These are phyloP conservation scores for Fremontodendron californicum DNA, from an alignment of 345 rosid genomes.

Conservation along the genomic window DNA sequence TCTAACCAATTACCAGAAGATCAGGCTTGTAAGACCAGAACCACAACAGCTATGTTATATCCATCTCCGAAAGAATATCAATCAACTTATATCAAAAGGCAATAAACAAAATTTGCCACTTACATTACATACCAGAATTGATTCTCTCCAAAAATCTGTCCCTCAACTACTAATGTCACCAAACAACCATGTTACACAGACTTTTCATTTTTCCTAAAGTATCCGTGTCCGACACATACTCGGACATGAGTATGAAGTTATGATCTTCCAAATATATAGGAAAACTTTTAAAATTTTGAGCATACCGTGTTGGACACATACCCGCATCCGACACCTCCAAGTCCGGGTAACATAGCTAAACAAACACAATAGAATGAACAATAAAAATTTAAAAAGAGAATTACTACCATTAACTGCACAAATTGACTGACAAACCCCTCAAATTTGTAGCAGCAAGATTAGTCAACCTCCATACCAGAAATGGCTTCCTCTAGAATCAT, in stretches of 20 bases:
- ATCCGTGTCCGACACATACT: too few species aligned
- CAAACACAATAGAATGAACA: slow-evolving; percentile 13
- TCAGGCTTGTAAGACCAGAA: neutral
- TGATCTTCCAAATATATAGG: too few species aligned
- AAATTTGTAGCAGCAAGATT: slow-evolving; percentile 1
- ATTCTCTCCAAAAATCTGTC: neutral
- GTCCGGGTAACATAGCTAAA: too few species aligned
- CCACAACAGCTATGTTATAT: neutral
- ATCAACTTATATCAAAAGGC: neutral
- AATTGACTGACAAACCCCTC: slow-evolving; percentile 3
- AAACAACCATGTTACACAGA: slow-evolving; percentile 4
- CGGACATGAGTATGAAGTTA: too few species aligned
- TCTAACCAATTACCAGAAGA: neutral
- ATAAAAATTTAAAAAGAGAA: neutral
- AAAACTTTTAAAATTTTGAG: too few species aligned
- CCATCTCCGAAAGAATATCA: neutral
- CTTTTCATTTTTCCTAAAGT: too few species aligned
- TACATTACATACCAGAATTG: neutral
- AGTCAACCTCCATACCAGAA: slow-evolving; percentile 54
- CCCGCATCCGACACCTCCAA: too few species aligned
- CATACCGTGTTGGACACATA: too few species aligned
- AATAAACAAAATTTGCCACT: neutral
- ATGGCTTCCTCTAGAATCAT: slow-evolving; percentile 49
- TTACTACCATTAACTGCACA: slow-evolving; percentile 11
- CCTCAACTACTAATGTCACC: neutral